A percentile compares a stretch with the other conserved stretches of the same genome.
Conservation (phyloP, 352 stramenopile species). For the Phytophthora capsici region DNA sequence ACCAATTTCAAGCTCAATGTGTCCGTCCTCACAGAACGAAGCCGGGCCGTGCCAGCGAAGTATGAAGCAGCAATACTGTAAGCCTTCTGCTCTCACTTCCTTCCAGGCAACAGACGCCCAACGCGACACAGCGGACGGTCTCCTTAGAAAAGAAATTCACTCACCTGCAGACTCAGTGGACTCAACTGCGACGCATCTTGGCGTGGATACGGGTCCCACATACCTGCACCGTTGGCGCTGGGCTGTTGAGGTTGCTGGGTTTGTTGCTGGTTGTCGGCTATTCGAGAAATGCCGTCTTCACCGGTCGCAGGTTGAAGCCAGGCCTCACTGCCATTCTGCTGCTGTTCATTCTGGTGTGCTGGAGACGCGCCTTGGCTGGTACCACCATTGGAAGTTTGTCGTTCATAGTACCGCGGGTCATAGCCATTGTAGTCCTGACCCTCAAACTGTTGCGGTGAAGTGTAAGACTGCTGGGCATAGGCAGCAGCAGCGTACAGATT, state of each 20-base stretch:
- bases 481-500: constrained; percentile 43
- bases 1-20: constrained; percentile 33
- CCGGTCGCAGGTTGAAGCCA: constrained; percentile 31
- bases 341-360: constrained; percentile 39
- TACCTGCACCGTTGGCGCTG: constrained; percentile 25
- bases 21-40: constrained; percentile 11
- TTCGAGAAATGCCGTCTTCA: constrained; percentile 36
- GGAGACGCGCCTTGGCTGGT: constrained; percentile 34
- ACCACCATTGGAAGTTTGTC: constrained; percentile 29
- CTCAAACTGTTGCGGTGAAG: constrained; percentile 40
- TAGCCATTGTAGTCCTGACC: constrained; percentile 44
- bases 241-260: constrained; percentile 35
- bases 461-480: constrained; percentile 43
- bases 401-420: constrained; percentile 50
- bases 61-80: background rate
- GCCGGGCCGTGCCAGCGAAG: constrained; percentile 1
- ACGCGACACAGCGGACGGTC: constrained; percentile 6
- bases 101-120: constrained; percentile 17
- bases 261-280: constrained; percentile 44
- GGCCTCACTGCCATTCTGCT: constrained; percentile 30
- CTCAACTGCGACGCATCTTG: constrained; percentile 51
- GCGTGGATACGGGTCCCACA: constrained; percentile 51
- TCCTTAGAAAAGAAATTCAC: constrained; percentile 58
- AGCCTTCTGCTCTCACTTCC: constrained; percentile 15
- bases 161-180: constrained; percentile 57